Conservation (phyloP, 345 rosid species). For the Populus nigra region DNA sequence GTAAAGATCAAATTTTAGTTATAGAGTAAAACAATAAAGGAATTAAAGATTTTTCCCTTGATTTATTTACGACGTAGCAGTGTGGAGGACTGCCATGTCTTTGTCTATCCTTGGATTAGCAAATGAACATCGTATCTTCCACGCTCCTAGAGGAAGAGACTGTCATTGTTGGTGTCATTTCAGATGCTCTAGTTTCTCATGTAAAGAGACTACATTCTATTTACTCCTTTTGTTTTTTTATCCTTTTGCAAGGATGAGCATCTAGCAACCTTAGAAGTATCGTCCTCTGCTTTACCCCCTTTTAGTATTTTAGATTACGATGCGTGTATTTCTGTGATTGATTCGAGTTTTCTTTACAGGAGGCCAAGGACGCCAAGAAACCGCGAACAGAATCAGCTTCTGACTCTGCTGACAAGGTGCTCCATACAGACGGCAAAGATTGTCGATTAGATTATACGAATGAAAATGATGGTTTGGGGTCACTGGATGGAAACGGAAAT, state of each 20-base stretch:
- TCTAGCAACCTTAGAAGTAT: not conserved
- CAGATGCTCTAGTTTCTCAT: not conserved
- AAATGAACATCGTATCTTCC: not conserved
- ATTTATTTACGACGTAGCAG: not conserved
- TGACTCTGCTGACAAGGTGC: slow-evolving; percentile 19
- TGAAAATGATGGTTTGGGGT: slow-evolving; percentile 9
- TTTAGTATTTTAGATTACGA: not conserved
- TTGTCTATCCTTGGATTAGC: not conserved
- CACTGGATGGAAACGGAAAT: slow-evolving; percentile 14
- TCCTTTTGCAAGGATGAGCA: not conserved
- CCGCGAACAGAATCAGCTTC: slow-evolving; percentile 23
- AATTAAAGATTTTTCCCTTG: not conserved
- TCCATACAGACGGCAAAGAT: not conserved
- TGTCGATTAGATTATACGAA: not conserved
- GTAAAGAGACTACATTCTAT: not conserved
- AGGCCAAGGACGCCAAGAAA: slow-evolving; percentile 26
- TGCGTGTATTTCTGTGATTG: not conserved
- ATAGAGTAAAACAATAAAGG: not conserved
- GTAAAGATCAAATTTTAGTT: not conserved
- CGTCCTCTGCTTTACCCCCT: not conserved
- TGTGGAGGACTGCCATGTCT: not conserved
- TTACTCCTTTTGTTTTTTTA: not conserved
- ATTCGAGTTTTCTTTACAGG: not conserved
- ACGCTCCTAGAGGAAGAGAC: not conserved
- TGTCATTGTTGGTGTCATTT: not conserved